Evolutionary conservation across 2,329 filamentous ascomycete genomes (phyloP).

Genomic region (Colletotrichum lentis): DNA sequence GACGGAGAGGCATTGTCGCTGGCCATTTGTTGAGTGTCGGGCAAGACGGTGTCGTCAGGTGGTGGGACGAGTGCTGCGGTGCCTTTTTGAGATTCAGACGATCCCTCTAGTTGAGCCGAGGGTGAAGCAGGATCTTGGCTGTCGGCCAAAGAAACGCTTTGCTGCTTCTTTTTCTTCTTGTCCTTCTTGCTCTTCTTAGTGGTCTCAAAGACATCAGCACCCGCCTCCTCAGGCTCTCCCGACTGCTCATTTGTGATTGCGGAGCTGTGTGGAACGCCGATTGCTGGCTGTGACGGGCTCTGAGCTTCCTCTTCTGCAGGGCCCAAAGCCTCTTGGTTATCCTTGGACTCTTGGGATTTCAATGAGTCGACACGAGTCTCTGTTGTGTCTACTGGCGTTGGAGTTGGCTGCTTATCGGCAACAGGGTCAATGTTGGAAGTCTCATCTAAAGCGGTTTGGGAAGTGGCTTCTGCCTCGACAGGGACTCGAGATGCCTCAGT

Average conservation of each 20-base stretch:
- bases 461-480: background rate
- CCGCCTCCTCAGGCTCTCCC: background rate
- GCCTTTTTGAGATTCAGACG: background rate
- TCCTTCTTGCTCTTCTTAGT: constrained; percentile 41
- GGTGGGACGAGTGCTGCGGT: constrained; percentile 3
- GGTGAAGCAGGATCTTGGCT: constrained; percentile 2
- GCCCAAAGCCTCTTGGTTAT: constrained; percentile 41
- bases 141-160: constrained; percentile 30
- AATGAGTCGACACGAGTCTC: background rate
- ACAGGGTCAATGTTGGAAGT: background rate
- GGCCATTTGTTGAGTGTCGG: constrained; percentile 1
- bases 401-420: background rate
- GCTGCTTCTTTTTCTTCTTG: constrained; percentile 48
- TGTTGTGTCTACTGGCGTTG: background rate
- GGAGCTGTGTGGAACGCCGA: background rate
- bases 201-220: constrained; percentile 24
- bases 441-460: background rate
- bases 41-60: background rate
- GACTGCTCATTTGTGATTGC: constrained; percentile 4
- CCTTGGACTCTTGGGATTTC: constrained; percentile 38
- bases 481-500: background rate
- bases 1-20: background rate
- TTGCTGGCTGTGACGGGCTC: background rate
- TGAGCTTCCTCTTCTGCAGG: constrained; percentile 16
- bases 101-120: background rate